A percentile compares a stretch with the other conserved stretches of the same genome.
Conservation (phyloP, 805 yeast genomes). For the Schwanniomyces vanrijiae region DNA sequence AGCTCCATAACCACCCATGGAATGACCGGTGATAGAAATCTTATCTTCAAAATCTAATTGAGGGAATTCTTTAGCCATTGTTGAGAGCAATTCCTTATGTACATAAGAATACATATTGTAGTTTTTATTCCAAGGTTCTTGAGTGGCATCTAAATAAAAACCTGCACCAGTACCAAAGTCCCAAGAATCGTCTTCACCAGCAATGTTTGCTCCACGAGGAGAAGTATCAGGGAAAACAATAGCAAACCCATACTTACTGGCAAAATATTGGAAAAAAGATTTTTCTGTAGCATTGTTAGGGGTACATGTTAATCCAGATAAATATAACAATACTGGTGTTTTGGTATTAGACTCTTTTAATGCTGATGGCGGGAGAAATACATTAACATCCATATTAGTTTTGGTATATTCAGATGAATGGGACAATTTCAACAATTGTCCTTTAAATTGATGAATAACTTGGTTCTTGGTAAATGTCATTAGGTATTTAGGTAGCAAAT, state of each 20-base stretch:
- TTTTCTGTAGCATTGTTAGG: conserved; percentile 94
- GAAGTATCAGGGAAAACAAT: conserved; percentile 95
- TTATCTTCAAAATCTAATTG: conserved; percentile 58
- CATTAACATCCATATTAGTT: conserved; percentile 80
- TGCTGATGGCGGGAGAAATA: conserved; percentile 64
- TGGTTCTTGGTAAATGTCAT: conserved; percentile 55
- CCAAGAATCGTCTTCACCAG: conserved; percentile 81
- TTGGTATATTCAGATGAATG: conserved; percentile 68
- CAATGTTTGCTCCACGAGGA: conserved; percentile 78
- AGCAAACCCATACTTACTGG: conserved; percentile 80
- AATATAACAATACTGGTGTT: conserved; percentile 71
- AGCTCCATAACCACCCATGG: conserved; percentile 99
- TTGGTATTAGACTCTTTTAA: conserved; percentile 27
- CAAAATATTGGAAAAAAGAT: conserved; percentile 82
- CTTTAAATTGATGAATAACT: conserved; percentile 66
- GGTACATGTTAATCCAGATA: conserved; percentile 90
- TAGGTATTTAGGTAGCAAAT: not conserved
- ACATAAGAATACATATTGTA: conserved; percentile 88
- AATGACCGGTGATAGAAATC: conserved; percentile 87
- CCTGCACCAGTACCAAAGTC: conserved; percentile 97
- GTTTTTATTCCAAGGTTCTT: conserved; percentile 66
- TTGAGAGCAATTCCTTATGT: conserved; percentile 65
- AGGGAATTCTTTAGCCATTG: conserved; percentile 42
- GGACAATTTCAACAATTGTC: conserved; percentile 69
- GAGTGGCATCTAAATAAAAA: conserved; percentile 83